phyloP scores from a whole-genome alignment of 2,329 filamentous ascomycete genomes.

The Ophiostoma pallidulum region DNA sequence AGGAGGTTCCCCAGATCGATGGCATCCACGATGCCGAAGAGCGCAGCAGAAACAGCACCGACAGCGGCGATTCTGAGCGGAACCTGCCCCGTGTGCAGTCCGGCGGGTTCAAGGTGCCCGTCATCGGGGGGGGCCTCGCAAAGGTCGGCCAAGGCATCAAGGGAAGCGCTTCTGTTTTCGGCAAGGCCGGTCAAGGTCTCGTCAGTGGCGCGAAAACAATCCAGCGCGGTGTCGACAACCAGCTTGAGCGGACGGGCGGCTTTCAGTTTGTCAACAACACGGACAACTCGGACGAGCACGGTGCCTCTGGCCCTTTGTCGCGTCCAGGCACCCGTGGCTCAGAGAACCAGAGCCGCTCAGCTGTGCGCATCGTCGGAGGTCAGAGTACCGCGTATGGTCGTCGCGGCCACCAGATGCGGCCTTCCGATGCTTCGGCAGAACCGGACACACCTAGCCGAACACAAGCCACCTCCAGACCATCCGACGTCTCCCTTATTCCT shows the following conservation, averaged over 20 bases:
- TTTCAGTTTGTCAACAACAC: constrained; percentile 30
- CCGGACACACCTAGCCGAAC: background rate
- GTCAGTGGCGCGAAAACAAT: constrained; percentile 36
- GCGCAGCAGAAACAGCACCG: constrained; percentile 14
- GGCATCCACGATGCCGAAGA: constrained; percentile 18
- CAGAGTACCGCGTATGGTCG: background rate
- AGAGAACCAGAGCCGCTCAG: constrained; percentile 16
- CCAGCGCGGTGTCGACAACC: constrained; percentile 40
- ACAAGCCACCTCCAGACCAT: constrained; percentile 22
- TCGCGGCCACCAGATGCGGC: background rate
- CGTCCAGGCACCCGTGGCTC: constrained; percentile 15
- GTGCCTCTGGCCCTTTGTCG: background rate
- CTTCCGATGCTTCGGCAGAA: background rate
- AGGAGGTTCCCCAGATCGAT: constrained; percentile 43
- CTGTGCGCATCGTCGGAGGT: constrained; percentile 21
- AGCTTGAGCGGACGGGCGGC: constrained; percentile 46
- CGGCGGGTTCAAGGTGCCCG: constrained; percentile 23
- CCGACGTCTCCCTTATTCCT: constrained; percentile 20
- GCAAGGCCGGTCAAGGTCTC: constrained; percentile 35
- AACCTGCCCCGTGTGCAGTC: constrained; percentile 15
- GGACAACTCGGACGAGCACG: too few relatives aligned
- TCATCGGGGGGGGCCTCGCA: constrained; percentile 29
- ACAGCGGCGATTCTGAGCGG: constrained; percentile 4
- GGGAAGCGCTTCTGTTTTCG: constrained; percentile 33
- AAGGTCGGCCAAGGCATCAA: constrained; percentile 44